phyloP scores from a whole-genome alignment of 768 basidiomycete genomes.

The Multifurca ochricompacta region DNA sequence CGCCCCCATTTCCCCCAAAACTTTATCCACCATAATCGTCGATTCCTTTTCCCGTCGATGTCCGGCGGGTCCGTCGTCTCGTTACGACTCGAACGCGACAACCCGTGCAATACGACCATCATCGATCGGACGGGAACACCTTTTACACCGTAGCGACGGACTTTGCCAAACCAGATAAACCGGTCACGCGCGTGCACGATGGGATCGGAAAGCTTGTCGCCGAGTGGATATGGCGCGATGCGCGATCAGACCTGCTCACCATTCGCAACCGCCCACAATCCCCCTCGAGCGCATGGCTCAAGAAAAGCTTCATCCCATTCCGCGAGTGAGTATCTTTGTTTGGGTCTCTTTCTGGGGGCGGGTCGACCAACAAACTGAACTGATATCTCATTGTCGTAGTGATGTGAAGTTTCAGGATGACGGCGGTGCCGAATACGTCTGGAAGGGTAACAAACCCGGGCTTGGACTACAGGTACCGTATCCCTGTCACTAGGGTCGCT shows the following conservation, averaged over 20 bases:
- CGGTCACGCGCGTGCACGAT: conserved; percentile 13
- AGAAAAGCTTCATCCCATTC: conserved; percentile 20
- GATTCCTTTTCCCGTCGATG: not conserved
- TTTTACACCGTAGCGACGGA: conserved; percentile 18
- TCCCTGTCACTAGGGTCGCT: not conserved
- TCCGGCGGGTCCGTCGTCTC: not conserved
- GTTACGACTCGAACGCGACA: conserved; percentile 13
- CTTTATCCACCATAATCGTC: conserved; percentile 1
- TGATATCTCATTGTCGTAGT: not conserved
- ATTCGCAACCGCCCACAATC: conserved; percentile 1
- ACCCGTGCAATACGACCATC: conserved; percentile 21
- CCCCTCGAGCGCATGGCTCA: conserved; percentile 19
- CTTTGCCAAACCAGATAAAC: conserved; percentile 6
- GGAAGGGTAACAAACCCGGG: conserved; percentile 18
- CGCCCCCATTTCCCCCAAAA: too few species aligned
- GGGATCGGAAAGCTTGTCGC: conserved; percentile 15
- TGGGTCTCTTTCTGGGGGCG: not conserved
- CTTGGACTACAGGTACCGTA: conserved; percentile 8
- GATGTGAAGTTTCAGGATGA: conserved; percentile 18
- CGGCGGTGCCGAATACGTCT: conserved; percentile 8
- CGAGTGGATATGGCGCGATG: conserved; percentile 20
- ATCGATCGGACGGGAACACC: conserved; percentile 4
- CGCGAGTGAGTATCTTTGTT: not conserved
- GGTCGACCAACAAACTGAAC: not conserved
- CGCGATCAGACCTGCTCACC: conserved; percentile 20